A percentile compares a stretch with the other conserved stretches of the same genome.
phyloP scores from a whole-genome alignment of 2,329 filamentous ascomycete genomes.

The Reticulascus tulasneorum region DNA sequence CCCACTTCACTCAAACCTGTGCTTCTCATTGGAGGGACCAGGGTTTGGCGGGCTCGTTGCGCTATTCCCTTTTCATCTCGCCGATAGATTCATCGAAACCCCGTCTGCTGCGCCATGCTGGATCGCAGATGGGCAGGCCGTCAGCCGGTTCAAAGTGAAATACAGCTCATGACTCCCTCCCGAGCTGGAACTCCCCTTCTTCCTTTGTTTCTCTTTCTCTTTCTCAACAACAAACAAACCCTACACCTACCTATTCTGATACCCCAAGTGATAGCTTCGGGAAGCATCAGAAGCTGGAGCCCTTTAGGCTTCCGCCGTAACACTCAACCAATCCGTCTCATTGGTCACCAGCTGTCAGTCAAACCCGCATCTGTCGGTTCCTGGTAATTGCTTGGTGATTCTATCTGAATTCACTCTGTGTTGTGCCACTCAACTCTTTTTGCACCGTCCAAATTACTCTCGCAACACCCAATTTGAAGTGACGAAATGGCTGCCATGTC shows the following conservation, averaged over 20 bases:
- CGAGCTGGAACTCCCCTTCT: background rate
- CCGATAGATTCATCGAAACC: slow-evolving; percentile 26
- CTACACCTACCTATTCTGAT: background rate
- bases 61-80: slow-evolving; percentile 38
- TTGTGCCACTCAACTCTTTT: background rate
- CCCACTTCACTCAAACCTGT: fast-evolving
- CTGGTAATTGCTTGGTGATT: too few species aligned
- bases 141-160: slow-evolving; percentile 16
- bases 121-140: slow-evolving; percentile 5
- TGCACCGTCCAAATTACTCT: too few species aligned
- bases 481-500: slow-evolving; percentile 31
- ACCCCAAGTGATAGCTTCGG: slow-evolving; percentile 4
- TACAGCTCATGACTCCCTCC: slow-evolving; percentile 20
- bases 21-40: slow-evolving; percentile 23
- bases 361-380: too few species aligned
- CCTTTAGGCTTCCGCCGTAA: background rate
- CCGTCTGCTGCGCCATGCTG: slow-evolving; percentile 16
- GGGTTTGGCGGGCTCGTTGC: slow-evolving; percentile 3
- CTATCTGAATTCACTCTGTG: too few species aligned
- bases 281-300: slow-evolving; percentile 8
- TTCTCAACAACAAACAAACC: background rate
- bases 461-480: background rate
- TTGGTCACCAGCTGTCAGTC: too few species aligned
- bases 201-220: slow-evolving; percentile 4
- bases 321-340: too few species aligned